These are phyloP conservation scores for Balansia obtecta DNA, from an alignment of 2,329 filamentous ascomycete species.

Conservation along the genomic window DNA sequence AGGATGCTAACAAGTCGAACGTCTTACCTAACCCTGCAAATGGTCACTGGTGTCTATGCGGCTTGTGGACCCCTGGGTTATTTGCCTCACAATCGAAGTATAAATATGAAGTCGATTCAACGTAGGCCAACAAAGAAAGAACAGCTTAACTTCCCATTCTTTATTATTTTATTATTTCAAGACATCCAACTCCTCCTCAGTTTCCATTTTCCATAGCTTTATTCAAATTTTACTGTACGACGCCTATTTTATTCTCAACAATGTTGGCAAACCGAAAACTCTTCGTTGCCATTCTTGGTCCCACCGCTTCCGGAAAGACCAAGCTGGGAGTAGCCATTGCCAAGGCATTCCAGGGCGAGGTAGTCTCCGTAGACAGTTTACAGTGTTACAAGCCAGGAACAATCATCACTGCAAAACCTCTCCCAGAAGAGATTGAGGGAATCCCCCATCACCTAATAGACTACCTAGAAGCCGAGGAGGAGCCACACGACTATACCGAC, in stretches of 20 bases:
- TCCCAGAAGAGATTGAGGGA: not conserved
- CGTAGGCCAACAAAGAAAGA: not conserved
- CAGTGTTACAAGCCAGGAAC: constrained; percentile 2
- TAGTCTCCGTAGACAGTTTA: constrained; percentile 3
- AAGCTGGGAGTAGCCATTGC: constrained; percentile 3
- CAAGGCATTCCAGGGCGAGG: not conserved
- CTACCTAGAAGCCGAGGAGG: constrained; percentile 2
- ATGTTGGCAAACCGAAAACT: not conserved
- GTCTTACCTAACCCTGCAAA: no score
- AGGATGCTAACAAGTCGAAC: no score
- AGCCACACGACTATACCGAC: not conserved
- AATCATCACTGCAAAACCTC: not conserved
- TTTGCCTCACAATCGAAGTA: not conserved
- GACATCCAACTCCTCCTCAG: no score
- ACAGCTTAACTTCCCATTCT: no score
- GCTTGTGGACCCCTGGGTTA: no score
- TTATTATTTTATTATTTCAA: no score
- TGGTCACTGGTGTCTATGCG: no score
- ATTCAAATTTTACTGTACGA: no score
- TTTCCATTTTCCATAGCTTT: not conserved
- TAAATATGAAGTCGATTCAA: not conserved
- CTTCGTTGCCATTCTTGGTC: constrained; percentile 1
- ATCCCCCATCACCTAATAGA: not conserved
- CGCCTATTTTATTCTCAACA: not conserved
- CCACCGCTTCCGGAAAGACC: constrained; percentile 3